Evolutionary conservation across 352 stramenopile genomes (phyloP).

Genomic region (Globisporangium paroecandrum): DNA sequence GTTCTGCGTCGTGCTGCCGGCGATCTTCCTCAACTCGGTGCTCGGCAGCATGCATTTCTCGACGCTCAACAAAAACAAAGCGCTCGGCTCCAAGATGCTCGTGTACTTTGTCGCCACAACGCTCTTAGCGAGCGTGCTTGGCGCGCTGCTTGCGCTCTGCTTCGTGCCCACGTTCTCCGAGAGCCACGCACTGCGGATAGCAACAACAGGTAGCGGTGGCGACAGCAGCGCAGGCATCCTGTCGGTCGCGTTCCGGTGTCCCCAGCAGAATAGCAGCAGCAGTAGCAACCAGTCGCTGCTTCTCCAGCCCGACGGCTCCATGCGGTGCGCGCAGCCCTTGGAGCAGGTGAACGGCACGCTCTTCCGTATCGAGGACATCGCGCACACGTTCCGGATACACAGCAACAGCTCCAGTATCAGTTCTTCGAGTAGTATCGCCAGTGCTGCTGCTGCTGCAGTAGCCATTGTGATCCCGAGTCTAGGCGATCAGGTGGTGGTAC

Average conservation of each 20-base stretch:
- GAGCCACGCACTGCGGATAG: slow-evolving; percentile 23
- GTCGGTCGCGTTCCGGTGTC: slow-evolving; percentile 23
- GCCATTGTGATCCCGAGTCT: slow-evolving; percentile 18
- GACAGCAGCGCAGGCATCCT: slow-evolving; percentile 17
- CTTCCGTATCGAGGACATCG: slow-evolving; percentile 48
- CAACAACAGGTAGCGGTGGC: neutral
- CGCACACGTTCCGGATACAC: slow-evolving; percentile 25
- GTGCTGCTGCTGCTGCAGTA: slow-evolving; percentile 11
- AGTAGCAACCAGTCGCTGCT: slow-evolving; percentile 22
- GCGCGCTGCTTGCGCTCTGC: slow-evolving; percentile 38
- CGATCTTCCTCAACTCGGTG: slow-evolving; percentile 37
- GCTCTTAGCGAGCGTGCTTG: slow-evolving; percentile 44
- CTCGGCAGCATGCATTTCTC: slow-evolving; percentile 44
- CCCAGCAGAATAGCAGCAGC: neutral
- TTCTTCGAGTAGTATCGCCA: neutral
- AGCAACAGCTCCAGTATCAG: neutral
- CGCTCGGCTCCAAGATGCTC: slow-evolving; percentile 26
- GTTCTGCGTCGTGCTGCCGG: slow-evolving; percentile 39
- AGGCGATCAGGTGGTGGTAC: slow-evolving; percentile 24
- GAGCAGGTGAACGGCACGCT: slow-evolving; percentile 31
- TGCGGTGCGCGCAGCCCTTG: slow-evolving; percentile 24
- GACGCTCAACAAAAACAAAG: slow-evolving; percentile 34
- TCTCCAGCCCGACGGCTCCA: slow-evolving; percentile 32
- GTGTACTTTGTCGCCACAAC: slow-evolving; percentile 35
- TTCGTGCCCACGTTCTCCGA: slow-evolving; percentile 32